A percentile compares a stretch with the other conserved stretches of the same genome.
These are phyloP conservation scores for Ceriops decandra DNA, from an alignment of 345 rosid genomes.

Conservation along the genomic window DNA sequence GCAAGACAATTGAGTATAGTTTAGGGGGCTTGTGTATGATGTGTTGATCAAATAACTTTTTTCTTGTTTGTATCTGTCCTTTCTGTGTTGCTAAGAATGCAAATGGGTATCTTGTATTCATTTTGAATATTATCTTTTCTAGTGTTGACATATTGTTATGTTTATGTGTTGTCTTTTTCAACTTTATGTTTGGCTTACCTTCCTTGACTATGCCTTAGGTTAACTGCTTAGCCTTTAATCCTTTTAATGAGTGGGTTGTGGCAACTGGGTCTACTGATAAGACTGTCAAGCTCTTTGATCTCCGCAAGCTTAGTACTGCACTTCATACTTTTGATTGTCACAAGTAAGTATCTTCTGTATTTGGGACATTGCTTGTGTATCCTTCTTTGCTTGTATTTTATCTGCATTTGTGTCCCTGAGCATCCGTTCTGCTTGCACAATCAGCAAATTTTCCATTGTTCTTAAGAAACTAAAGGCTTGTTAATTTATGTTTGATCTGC, in stretches of 20 bases:
- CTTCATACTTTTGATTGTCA: slow-evolving; percentile 95
- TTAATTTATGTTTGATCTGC: slow-evolving; percentile 1
- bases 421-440: no score
- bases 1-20: not conserved
- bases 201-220: slow-evolving; percentile 43
- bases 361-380: not conserved
- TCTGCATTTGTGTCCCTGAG: no score
- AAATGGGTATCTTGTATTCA: not conserved
- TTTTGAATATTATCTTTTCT: not conserved
- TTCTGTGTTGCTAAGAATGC: not conserved
- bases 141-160: not conserved
- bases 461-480: not conserved
- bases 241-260: slow-evolving; percentile 97
- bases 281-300: slow-evolving; percentile 90
- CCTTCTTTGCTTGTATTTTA: not conserved
- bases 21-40: not conserved
- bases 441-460: no score
- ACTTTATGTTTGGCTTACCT: slow-evolving; percentile 7
- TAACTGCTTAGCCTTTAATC: slow-evolving; percentile 97
- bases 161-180: not conserved
- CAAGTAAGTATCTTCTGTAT: slow-evolving; percentile 50
- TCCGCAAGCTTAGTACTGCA: slow-evolving; percentile 75
- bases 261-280: slow-evolving; percentile 99
- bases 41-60: not conserved
- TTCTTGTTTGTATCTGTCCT: not conserved